A percentile compares a stretch with the other conserved stretches of the same genome.
Conservation (phyloP, 129 eudicot genomes). For the Chrysanthemum seticuspe region DNA sequence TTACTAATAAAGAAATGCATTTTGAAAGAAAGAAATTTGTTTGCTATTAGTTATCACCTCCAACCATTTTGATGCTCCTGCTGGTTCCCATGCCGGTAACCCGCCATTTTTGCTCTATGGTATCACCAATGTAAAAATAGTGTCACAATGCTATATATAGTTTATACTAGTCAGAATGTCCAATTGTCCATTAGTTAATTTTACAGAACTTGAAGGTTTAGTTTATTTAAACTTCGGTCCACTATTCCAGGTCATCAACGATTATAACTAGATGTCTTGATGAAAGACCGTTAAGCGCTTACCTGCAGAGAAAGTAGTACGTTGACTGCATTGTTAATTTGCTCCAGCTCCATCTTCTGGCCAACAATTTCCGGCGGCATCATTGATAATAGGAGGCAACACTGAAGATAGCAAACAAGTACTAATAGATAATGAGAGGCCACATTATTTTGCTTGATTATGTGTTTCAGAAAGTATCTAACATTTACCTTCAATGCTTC, state of each 20-base stretch:
- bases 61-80: slow-evolving; percentile 55
- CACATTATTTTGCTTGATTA: neutral
- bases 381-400: slow-evolving; percentile 62
- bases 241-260: neutral
- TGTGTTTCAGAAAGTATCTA: neutral
- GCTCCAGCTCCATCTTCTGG: slow-evolving; percentile 37
- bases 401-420: slow-evolving; percentile 34
- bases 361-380: slow-evolving; percentile 78
- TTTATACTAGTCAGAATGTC: too few species aligned
- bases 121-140: neutral
- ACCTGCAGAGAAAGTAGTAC: slow-evolving; percentile 69
- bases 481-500: slow-evolving; percentile 62
- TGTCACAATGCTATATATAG: neutral
- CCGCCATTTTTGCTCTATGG: slow-evolving; percentile 84
- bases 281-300: neutral
- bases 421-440: neutral
- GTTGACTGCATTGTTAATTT: slow-evolving; percentile 55
- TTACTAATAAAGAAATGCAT: neutral
- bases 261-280: neutral
- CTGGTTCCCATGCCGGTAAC: slow-evolving; percentile 77
- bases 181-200: too few species aligned
- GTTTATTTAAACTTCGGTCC: too few species aligned
- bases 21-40: too few species aligned
- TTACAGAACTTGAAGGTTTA: too few species aligned
- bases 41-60: slow-evolving; percentile 37